Evolutionary conservation across 108 stramenopile genomes (phyloP), one percentile per base, ranked within the genome.

Genomic region (Bacterosira constricta): DNA sequence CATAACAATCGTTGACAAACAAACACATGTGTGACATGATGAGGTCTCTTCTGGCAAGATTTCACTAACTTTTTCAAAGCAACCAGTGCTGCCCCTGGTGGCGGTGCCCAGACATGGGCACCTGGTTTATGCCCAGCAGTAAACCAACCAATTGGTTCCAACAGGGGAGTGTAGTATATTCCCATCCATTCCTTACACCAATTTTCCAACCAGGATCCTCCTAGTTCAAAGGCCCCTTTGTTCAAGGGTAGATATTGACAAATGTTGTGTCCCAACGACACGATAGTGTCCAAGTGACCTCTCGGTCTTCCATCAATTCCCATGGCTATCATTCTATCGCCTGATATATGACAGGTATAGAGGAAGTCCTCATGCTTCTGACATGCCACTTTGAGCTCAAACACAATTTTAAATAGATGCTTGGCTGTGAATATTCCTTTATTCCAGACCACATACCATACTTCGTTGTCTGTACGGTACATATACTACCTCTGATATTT

Each of bases 251-350:
- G n/a, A n/a, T n/a, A n/a, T n/a, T n/a, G n/a, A n/a, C n/a, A n/a
- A n/a, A n/a, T n/a, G n/a, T n/a, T n/a, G n/a, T n/a, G n/a, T n/a
- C n/a, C n/a, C n/a, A n/a, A n/a, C n/a, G n/a, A n/a, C 12, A 66
- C 63, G 13, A 67, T 68, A 18, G 41, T 32, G 17, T 69, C 42
- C 9, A 64, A 46, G 13, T 63, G 41, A 3, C 76, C 61, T 4
- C 69, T 18, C n/a, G n/a, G n/a, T n/a, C n/a, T n/a, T n/a, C n/a
- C n/a, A n/a, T n/a, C n/a, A n/a, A n/a, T n/a, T n/a, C 76, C 76
- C 2, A 41, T 27, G 10, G 52, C 26, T 18, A 71, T 77, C 76
- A 77, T 77, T 21, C 62, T n/a, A 12, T 55, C 57, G 41, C 69
- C 76, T 10, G 69, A 35, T 25, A 70, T 18, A 45, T 77, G 76